Conservation (phyloP, 768 basidiomycete species). For the Russula abietina region DNA sequence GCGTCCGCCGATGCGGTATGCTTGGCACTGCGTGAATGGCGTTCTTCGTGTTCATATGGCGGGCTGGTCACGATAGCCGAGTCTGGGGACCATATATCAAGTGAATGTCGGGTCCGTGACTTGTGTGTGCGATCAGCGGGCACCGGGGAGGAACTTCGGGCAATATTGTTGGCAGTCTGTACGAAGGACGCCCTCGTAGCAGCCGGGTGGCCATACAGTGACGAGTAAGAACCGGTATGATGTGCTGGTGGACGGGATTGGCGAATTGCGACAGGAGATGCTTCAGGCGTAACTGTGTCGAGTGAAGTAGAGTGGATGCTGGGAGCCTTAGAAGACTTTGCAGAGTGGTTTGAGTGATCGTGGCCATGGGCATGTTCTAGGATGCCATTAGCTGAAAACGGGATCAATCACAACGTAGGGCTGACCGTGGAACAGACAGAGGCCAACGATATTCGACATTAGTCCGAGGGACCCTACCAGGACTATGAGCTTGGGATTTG, state of each 20-base stretch:
- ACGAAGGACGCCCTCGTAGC: slow-evolving; percentile 68
- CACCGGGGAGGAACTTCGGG: slow-evolving; percentile 45
- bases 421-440: slow-evolving; percentile 93
- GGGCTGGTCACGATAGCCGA: not conserved
- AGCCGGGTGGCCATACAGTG: slow-evolving; percentile 68
- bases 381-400: not conserved
- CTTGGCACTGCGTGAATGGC: not conserved
- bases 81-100: slow-evolving; percentile 18
- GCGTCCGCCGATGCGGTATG: not conserved
- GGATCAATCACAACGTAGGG: slow-evolving; percentile 7
- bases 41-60: slow-evolving; percentile 13
- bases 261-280: slow-evolving; percentile 30
- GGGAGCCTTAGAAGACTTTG: slow-evolving; percentile 15
- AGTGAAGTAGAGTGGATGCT: slow-evolving; percentile 7
- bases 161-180: slow-evolving; percentile 81
- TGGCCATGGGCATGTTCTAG: slow-evolving; percentile 29
- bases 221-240: slow-evolving; percentile 45
- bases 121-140: slow-evolving; percentile 24
- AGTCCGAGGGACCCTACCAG: slow-evolving; percentile 86
- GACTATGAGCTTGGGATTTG: slow-evolving; percentile 82
- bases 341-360: slow-evolving; percentile 21
- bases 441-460: slow-evolving; percentile 84
- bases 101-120: slow-evolving; percentile 27
- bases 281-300: not conserved
- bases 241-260: slow-evolving; percentile 27